Conservation (phyloP, 2,329 filamentous ascomycete species). For the Periconia sp. region DNA sequence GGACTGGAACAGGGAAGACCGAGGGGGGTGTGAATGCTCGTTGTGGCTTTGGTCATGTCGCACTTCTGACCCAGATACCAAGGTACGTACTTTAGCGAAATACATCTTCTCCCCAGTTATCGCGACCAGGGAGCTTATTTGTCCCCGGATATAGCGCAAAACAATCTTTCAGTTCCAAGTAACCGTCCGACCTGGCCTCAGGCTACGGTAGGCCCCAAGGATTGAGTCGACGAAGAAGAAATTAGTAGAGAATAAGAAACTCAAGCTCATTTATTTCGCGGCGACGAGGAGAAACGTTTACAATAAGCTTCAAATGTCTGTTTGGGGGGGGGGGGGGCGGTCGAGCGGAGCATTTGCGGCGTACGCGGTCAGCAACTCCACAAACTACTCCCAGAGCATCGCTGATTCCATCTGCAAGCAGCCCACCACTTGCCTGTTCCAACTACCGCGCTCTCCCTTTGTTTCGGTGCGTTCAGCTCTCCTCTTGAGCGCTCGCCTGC, state of each 20-base stretch:
- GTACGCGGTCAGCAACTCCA: not conserved
- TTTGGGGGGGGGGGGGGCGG: too few species aligned
- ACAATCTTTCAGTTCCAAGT: not conserved
- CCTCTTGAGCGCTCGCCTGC: not conserved
- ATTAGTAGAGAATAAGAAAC: not conserved
- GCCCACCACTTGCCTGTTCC: not conserved
- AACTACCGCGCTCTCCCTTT: not conserved
- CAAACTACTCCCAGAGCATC: not conserved
- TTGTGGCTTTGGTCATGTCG: not conserved
- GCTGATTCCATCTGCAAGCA: not conserved
- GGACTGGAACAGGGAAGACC: not conserved
- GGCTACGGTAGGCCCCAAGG: not conserved
- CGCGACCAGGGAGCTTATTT: not conserved
- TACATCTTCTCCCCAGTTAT: not conserved
- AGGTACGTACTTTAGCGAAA: slow-evolving; percentile 2
- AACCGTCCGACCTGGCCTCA: not conserved
- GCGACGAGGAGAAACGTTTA: too few species aligned
- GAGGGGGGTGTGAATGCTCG: not conserved
- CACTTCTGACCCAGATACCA: slow-evolving; percentile 7
- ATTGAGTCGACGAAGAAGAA: not conserved
- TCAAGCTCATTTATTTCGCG: not conserved
- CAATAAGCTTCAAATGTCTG: too few species aligned
- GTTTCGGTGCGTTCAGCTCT: not conserved
- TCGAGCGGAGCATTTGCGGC: not conserved
- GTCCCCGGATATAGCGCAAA: not conserved